A percentile compares a stretch with the other conserved stretches of the same genome.
Evolutionary conservation across 352 stramenopile genomes (phyloP).

Genomic region (Phytophthora sp.): DNA sequence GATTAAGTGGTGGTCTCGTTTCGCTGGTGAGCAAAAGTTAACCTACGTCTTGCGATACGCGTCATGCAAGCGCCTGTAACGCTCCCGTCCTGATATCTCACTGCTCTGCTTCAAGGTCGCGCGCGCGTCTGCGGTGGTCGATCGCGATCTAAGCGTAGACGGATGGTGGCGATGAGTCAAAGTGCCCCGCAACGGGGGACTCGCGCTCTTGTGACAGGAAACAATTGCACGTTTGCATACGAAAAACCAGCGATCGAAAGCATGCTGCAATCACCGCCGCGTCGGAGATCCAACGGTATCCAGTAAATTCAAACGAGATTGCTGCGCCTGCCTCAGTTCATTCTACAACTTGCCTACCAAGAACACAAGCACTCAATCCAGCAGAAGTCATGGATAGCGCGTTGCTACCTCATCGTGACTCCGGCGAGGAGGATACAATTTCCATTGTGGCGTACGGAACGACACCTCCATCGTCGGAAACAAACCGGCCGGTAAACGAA

Average conservation of each 20-base stretch:
- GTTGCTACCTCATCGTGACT: slow-evolving; percentile 17
- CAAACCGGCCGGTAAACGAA: background rate
- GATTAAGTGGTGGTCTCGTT: slow-evolving; percentile 3
- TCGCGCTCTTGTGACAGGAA: slow-evolving; percentile 16
- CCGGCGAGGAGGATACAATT: slow-evolving; percentile 22
- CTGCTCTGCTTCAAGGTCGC: background rate
- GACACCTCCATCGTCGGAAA: slow-evolving; percentile 5
- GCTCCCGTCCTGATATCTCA: slow-evolving; percentile 33
- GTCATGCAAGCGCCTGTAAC: slow-evolving; percentile 2
- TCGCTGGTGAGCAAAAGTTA: slow-evolving; percentile 24
- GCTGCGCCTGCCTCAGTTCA: background rate
- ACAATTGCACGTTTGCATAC: slow-evolving; percentile 10
- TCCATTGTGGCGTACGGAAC: slow-evolving; percentile 29
- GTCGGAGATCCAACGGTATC: background rate
- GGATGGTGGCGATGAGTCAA: slow-evolving; percentile 10
- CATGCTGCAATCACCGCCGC: background rate
- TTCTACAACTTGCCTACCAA: slow-evolving; percentile 16
- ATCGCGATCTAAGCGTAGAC: background rate
- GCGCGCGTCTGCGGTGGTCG: background rate
- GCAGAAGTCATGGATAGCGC: slow-evolving; percentile 20
- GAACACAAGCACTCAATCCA: background rate
- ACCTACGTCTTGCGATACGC: slow-evolving; percentile 29
- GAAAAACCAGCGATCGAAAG: slow-evolving; percentile 28
- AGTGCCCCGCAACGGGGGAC: slow-evolving; percentile 8
- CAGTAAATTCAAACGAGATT: background rate